Base-by-base conservation (phyloP, 2,329 filamentous ascomycete genomes). In the Cercospora nicotianae region DNA sequence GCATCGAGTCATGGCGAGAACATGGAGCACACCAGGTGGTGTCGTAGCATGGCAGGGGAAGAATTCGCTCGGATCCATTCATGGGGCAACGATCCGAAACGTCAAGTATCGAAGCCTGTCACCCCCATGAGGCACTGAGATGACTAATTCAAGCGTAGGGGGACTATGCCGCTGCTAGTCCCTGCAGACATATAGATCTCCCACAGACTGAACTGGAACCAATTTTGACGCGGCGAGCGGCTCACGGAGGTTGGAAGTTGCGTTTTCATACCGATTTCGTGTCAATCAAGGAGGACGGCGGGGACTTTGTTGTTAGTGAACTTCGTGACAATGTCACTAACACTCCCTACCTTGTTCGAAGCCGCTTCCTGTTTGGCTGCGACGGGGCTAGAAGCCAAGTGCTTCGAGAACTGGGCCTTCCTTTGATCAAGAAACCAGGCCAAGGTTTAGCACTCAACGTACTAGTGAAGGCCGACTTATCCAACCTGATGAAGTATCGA, bases 331-430 rank as follows among this genome's bases (percentile, higher is more conserved):
- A 16, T 36, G 33, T 36, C 33, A 36, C 33, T 36, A 16, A 36
- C 33, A 36, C 13, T 36, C 33, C 33, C 12, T 36, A 36, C 33
- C 33, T 36, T 36, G 33, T 36, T 36, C 33, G 33, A 5, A 36
- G 33, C 33, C 33, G 33, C 33, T 36, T 36, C 33, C 77, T 88
- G 8, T 86, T 88, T 68, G 87, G 86, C 2, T 83, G 82, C 39
- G 87, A 88, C 72, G 87, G 81, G 18, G 81, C 76, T 2, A 74
- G 80, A 62, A 84, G 80, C 74, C 77, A 74, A 61, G 77, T 85
- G 9, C 70, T 83, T 13, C 72, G 77, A n/a, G 76, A 83, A 65
- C 75, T 84, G 1, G 70, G 79, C 8, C 77, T 85, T 20, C 82
- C 83, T 7, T 70, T 85, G 42, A 77, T 78, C 45, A 70, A 72